Base-by-base conservation (phyloP, 2,329 filamentous ascomycete genomes). In the Fusarium brevicatenulatum region DNA sequence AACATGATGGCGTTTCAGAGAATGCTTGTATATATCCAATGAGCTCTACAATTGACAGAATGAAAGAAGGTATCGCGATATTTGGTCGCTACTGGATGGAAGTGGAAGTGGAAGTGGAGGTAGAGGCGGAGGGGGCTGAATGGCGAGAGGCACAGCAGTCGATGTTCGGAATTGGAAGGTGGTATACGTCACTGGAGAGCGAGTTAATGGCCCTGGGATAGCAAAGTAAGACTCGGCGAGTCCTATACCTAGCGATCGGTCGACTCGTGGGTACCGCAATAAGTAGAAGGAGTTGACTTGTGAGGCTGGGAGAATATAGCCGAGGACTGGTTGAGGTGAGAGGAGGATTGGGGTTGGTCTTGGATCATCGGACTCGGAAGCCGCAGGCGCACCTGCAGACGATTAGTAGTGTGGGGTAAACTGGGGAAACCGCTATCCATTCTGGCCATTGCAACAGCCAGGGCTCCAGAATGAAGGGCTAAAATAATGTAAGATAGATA, bases 351-450 rank as follows among this genome's bases (percentile, higher is more conserved):
- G 40, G 32, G 71, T 74, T 60, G 25, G 25, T 25, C 25, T 25
- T 25, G 58, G 58, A 69, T 62, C 60, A 72, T 63, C 62, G 56
- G 53, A 59, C 50, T 53, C n/a, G 49, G 50, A 60, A 54, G 47
- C 54, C 66, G 47, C 46, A 60, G 54, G 71, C 49, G 54, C 66
- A 70, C 46, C 28, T 60, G 39, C 70, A 46, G 42, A 52, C 39
- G 57, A 73, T n/a, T n/a, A n/a, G n/a, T 73, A 66, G 72, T 75
- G 72, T 75, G 72, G 72, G 72, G 72, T 75, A 75, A 74, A 73
- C 70, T 66, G 72, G 72, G 71, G 70, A 68, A 73, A 70, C 54
- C 58, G 46, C 58, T 55, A 39, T 60, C 54, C 49, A 36, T 36
- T 36, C 36, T 36, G 36, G 36, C 36, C 36, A 39, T 57, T 16